phyloP scores from a whole-genome alignment of 129 eudicot genomes.

The Cynara cardunculus region DNA sequence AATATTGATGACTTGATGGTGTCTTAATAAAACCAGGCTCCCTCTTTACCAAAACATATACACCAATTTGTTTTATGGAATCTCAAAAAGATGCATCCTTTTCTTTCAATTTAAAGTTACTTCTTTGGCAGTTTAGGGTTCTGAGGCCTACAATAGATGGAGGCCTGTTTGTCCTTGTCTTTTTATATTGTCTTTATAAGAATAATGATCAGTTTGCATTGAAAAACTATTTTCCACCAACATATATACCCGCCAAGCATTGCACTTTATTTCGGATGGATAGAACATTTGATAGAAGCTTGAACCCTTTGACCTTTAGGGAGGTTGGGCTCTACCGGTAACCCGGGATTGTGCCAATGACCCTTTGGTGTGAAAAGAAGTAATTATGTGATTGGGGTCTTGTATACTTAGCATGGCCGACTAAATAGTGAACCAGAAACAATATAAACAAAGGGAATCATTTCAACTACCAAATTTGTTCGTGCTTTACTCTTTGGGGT shows the following conservation, averaged over 20 bases:
- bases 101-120: background rate
- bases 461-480: background rate
- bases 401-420: background rate
- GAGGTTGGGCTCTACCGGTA: no score
- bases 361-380: background rate
- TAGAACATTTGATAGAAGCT: no score
- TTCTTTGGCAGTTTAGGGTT: background rate
- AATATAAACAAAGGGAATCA: background rate
- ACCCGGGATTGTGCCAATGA: no score
- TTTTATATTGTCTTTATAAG: no score
- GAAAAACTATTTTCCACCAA: no score
- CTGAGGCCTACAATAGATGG: no score
- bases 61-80: background rate
- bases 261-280: no score
- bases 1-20: background rate
- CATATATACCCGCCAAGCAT: no score
- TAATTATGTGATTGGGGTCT: background rate
- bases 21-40: background rate
- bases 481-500: background rate
- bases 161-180: no score
- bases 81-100: background rate
- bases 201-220: no score
- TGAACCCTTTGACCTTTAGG: no score
- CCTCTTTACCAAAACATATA: background rate
- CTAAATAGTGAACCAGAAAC: background rate